Percentiles rank a stretch among this genome's conserved stretches.
Evolutionary conservation across 805 yeast species (phyloP).

Genomic region (Metschnikowia kunwiensis): DNA sequence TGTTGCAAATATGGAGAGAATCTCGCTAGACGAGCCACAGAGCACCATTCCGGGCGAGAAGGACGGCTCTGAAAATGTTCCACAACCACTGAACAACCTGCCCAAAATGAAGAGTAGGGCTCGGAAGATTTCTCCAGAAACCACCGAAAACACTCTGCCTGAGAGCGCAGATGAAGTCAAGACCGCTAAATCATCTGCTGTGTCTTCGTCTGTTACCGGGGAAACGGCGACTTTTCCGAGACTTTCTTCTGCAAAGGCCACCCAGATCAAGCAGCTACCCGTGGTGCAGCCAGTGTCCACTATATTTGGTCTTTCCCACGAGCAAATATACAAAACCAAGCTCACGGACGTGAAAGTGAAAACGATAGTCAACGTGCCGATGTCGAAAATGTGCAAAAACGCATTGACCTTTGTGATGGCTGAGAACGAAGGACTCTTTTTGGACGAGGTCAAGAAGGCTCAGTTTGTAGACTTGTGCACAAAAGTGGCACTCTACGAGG

Average conservation of each 20-base stretch:
- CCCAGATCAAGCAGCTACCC: slow-evolving; percentile 21
- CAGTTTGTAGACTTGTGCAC: slow-evolving; percentile 31
- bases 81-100: too few relatives aligned
- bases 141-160: too few relatives aligned
- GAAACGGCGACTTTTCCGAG: too few relatives aligned
- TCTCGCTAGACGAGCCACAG: too few relatives aligned
- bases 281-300: slow-evolving; percentile 33
- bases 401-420: slow-evolving; percentile 26
- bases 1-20: too few relatives aligned
- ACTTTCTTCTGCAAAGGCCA: slow-evolving; percentile 15
- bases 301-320: slow-evolving; percentile 36
- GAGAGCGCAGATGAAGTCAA: too few relatives aligned
- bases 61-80: too few relatives aligned
- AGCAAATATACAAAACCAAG: slow-evolving; percentile 31
- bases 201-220: too few relatives aligned
- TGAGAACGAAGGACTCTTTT: slow-evolving; percentile 26
- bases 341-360: slow-evolving; percentile 38
- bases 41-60: too few relatives aligned
- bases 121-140: too few relatives aligned
- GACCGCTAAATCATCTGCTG: too few relatives aligned
- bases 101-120: too few relatives aligned
- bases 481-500: slow-evolving; percentile 35
- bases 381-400: slow-evolving; percentile 29
- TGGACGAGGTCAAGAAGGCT: slow-evolving; percentile 17
- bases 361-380: slow-evolving; percentile 32